Evolutionary conservation across 345 rosid genomes (phyloP).

Genomic region (Nephelium lappaceum): DNA sequence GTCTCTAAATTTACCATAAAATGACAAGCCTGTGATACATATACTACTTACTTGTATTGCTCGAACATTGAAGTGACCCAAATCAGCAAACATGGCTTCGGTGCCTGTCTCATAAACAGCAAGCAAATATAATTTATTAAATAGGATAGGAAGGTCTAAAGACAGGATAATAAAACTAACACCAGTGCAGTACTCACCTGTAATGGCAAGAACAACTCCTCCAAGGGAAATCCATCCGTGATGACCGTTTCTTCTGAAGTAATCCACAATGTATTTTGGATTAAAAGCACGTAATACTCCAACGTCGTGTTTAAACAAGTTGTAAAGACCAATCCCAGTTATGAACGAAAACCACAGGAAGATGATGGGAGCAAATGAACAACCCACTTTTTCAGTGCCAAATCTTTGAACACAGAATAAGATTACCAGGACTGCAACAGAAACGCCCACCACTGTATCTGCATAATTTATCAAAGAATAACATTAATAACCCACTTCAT

Average conservation of each 20-base stretch:
- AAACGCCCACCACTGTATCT: conserved; percentile 69
- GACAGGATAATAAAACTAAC: not conserved
- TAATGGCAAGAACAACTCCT: conserved; percentile 68
- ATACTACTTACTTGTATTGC: conserved; percentile 58
- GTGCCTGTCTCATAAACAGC: conserved; percentile 42
- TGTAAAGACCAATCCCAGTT: conserved; percentile 62
- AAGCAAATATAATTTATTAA: not conserved
- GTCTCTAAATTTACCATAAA: no score
- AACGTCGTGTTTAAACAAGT: conserved; percentile 56
- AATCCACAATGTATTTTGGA: conserved; percentile 55
- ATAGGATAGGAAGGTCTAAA: not conserved
- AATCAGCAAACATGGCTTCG: conserved; percentile 91
- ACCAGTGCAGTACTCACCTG: conserved; percentile 41
- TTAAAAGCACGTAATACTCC: conserved; percentile 67
- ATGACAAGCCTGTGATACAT: no score
- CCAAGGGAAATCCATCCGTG: conserved; percentile 71
- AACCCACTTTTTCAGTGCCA: conserved; percentile 81
- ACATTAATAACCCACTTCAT: no score
- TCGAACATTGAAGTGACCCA: conserved; percentile 77
- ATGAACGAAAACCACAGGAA: conserved; percentile 59
- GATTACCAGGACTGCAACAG: conserved; percentile 53
- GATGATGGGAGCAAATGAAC: conserved; percentile 67
- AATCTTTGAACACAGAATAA: conserved; percentile 58
- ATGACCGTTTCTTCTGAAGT: conserved; percentile 57
- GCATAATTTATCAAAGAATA: conserved; percentile 14